These are phyloP conservation scores for Fomitopsis palustris DNA, from an alignment of 1,284 basidiomycete species.

Conservation along the genomic window DNA sequence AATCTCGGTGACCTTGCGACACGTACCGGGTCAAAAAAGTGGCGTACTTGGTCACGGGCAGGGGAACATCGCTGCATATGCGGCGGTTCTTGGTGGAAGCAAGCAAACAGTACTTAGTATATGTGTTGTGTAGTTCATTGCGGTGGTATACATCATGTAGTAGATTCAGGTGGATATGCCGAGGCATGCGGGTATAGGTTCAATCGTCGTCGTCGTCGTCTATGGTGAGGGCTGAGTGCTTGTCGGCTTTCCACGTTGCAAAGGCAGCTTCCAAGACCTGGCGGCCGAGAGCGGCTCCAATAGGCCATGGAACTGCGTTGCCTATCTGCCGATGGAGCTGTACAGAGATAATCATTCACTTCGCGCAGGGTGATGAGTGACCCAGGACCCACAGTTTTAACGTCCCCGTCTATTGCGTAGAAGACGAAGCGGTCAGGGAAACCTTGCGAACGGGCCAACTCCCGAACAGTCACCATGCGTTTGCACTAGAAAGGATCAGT, in stretches of 20 bases:
- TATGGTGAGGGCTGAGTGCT: conserved; percentile 25
- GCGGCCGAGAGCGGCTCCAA: conserved; percentile 58
- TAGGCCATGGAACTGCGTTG: conserved; percentile 67
- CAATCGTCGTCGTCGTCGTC: conserved; percentile 15
- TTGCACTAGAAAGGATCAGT: conserved; percentile 39
- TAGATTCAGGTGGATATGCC: neutral
- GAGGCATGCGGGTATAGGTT: neutral
- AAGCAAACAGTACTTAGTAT: neutral
- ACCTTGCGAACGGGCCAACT: conserved; percentile 72
- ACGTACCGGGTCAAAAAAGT: conserved; percentile 38
- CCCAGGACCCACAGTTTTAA: conserved; percentile 50
- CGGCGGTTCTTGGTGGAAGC: conserved; percentile 55
- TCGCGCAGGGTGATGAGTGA: neutral
- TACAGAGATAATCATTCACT: neutral
- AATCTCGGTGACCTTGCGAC: conserved; percentile 19
- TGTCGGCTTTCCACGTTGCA: conserved; percentile 42
- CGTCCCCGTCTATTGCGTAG: conserved; percentile 41
- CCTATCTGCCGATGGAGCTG: conserved; percentile 78
- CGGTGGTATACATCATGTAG: neutral
- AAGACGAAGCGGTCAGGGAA: conserved; percentile 72
- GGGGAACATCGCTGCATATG: conserved; percentile 63
- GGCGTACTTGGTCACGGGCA: conserved; percentile 60
- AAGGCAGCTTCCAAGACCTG: conserved; percentile 50
- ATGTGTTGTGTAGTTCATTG: neutral
- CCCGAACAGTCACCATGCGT: conserved; percentile 66